Percentiles rank a stretch among this genome's conserved stretches.
Conservation (phyloP, 805 yeast species). For the Nakazawaea ishiwadae region DNA sequence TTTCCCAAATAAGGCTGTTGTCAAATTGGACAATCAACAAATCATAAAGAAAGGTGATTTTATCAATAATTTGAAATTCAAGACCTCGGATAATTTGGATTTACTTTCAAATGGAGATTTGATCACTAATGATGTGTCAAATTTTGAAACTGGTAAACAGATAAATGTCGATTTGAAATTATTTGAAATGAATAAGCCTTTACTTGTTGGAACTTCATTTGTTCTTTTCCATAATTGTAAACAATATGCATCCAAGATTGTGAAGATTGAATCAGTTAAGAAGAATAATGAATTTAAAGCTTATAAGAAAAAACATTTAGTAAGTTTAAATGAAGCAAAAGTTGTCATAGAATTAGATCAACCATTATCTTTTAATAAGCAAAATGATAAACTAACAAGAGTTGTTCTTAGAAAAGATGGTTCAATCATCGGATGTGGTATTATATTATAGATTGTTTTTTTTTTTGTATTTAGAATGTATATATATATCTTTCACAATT, state of each 20-base stretch:
- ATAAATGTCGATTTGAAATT: slow-evolving; percentile 54
- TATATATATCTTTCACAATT: slow-evolving; percentile 27
- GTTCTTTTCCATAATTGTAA: slow-evolving; percentile 73
- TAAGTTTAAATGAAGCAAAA: slow-evolving; percentile 53
- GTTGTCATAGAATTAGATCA: slow-evolving; percentile 47
- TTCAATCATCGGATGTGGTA: slow-evolving; percentile 48
- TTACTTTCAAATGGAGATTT: slow-evolving; percentile 63
- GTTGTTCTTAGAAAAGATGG: slow-evolving; percentile 70
- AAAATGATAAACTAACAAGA: slow-evolving; percentile 54
- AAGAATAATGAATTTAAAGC: slow-evolving; percentile 34
- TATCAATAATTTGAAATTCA: slow-evolving; percentile 37
- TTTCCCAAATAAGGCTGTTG: slow-evolving; percentile 45
- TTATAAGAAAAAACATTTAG: slow-evolving; percentile 51
- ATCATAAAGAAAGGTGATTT: slow-evolving; percentile 53
- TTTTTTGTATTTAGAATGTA: neutral
- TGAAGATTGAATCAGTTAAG: slow-evolving; percentile 36
- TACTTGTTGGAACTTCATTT: slow-evolving; percentile 75
- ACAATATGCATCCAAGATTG: slow-evolving; percentile 63
- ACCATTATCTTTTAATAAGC: slow-evolving; percentile 46
- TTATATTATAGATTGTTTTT: neutral
- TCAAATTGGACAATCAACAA: slow-evolving; percentile 34
- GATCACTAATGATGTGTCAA: slow-evolving; percentile 28
- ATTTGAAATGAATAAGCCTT: slow-evolving; percentile 67
- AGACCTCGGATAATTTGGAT: slow-evolving; percentile 32
- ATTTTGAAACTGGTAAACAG: slow-evolving; percentile 33